Percentiles rank a stretch among this genome's conserved stretches.
phyloP scores from a whole-genome alignment of 2,329 filamentous ascomycete genomes.

The Sporothrix pallida region DNA sequence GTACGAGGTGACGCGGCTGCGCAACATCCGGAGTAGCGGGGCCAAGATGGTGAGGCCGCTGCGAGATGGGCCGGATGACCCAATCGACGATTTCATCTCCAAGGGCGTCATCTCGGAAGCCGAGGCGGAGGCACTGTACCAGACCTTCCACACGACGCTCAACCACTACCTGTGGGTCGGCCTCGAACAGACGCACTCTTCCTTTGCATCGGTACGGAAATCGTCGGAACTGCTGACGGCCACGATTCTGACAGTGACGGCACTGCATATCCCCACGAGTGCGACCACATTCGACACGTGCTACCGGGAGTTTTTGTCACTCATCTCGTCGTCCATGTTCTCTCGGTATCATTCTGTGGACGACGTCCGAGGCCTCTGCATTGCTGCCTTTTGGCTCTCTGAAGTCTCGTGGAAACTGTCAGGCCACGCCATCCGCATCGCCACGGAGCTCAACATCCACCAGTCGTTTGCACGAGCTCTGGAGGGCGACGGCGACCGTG shows the following conservation, averaged over 20 bases:
- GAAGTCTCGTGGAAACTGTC: slow-evolving; percentile 67
- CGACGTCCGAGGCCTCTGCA: slow-evolving; percentile 51
- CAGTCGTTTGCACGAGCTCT: slow-evolving; percentile 58
- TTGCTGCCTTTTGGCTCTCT: slow-evolving; percentile 68
- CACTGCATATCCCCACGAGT: not conserved
- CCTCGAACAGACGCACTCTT: not conserved
- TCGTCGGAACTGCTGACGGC: not conserved
- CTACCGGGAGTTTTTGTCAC: not conserved
- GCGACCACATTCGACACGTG: not conserved
- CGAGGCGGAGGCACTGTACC: not conserved
- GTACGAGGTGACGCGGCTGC: slow-evolving; percentile 60
- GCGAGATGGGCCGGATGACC: not conserved
- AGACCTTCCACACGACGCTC: not conserved
- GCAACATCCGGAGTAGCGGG: slow-evolving; percentile 42
- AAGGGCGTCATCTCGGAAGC: not conserved
- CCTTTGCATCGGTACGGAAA: not conserved
- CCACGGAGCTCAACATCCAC: slow-evolving; percentile 61
- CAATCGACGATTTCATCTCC: not conserved
- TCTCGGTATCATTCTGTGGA: not conserved
- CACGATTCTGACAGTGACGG: not conserved
- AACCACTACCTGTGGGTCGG: slow-evolving; percentile 11
- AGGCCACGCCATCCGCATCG: slow-evolving; percentile 63
- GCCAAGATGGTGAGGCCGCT: slow-evolving; percentile 33
- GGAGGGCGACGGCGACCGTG: slow-evolving; percentile 50
- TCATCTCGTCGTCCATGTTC: not conserved